phyloP scores from a whole-genome alignment of 768 basidiomycete genomes.

The Russula dissimulans region DNA sequence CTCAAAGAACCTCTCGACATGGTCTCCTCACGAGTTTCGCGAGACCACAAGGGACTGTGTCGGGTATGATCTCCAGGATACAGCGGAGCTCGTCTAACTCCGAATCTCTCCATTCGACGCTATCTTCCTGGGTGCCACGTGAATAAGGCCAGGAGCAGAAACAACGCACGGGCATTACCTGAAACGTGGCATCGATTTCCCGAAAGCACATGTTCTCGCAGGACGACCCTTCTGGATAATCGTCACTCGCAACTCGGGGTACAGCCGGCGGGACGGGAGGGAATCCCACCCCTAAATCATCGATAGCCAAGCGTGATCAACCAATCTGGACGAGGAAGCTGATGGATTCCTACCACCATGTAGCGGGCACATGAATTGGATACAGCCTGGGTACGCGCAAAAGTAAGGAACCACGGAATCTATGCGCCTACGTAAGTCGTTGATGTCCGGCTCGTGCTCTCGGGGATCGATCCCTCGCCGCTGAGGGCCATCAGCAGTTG shows the following conservation, averaged over 20 bases:
- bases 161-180: neutral
- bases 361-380: neutral
- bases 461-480: conserved; percentile 4
- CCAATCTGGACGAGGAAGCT: neutral
- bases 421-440: conserved; percentile 22
- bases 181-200: neutral
- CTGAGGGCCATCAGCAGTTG: conserved; percentile 7
- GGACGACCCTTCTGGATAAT: neutral
- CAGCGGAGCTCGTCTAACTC: conserved; percentile 12
- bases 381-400: conserved; percentile 18
- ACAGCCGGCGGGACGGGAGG: neutral
- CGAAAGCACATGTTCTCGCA: conserved; percentile 6
- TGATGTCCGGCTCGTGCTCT: conserved; percentile 17
- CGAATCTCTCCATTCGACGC: neutral
- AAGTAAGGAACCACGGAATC: conserved; percentile 22
- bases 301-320: neutral
- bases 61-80: conserved; percentile 15
- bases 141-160: neutral
- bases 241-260: conserved; percentile 3
- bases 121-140: neutral
- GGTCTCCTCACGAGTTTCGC: conserved; percentile 15
- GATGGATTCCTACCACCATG: conserved; percentile 14
- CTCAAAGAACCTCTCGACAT: conserved; percentile 9
- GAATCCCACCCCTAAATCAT: neutral
- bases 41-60: conserved; percentile 14